Conservation (phyloP, 2,329 filamentous ascomycete species). For the Alternaria triticina region DNA sequence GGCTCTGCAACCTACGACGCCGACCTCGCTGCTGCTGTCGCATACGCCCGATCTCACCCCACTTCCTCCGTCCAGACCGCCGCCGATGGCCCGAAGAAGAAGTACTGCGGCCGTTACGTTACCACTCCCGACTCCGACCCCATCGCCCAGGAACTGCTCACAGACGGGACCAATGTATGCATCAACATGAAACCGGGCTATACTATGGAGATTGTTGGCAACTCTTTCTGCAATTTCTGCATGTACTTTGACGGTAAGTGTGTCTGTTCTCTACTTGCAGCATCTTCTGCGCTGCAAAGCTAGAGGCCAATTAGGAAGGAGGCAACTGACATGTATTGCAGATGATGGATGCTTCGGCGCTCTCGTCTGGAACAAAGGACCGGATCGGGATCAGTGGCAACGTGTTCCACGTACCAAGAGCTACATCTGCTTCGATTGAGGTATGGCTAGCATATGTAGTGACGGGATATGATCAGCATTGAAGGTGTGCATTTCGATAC, state of each 20-base stretch:
- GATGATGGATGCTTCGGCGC: not conserved
- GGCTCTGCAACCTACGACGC: not conserved
- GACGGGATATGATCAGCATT: not conserved
- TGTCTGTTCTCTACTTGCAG: not conserved
- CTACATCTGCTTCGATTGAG: not conserved
- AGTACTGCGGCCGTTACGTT: not conserved
- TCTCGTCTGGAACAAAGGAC: not conserved
- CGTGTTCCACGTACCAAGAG: not conserved
- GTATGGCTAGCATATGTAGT: not conserved
- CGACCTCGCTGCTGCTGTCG: not conserved
- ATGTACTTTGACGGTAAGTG: constrained; percentile 1
- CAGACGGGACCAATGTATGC: too few species aligned
- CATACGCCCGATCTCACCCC: not conserved
- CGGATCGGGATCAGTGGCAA: too few species aligned
- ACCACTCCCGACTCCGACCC: too few species aligned
- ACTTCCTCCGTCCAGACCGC: not conserved
- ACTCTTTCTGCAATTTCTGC: not conserved
- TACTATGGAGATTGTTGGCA: too few species aligned
- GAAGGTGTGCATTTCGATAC: not conserved
- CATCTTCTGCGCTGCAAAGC: not conserved
- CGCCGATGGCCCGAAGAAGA: not conserved
- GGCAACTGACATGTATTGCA: not conserved
- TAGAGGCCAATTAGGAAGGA: not conserved
- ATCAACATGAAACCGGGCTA: too few species aligned
- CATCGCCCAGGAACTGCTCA: too few species aligned